Conservation (phyloP, 2,329 filamentous ascomycete species). For the Ophiocordyceps camponoti-saundersi region DNA sequence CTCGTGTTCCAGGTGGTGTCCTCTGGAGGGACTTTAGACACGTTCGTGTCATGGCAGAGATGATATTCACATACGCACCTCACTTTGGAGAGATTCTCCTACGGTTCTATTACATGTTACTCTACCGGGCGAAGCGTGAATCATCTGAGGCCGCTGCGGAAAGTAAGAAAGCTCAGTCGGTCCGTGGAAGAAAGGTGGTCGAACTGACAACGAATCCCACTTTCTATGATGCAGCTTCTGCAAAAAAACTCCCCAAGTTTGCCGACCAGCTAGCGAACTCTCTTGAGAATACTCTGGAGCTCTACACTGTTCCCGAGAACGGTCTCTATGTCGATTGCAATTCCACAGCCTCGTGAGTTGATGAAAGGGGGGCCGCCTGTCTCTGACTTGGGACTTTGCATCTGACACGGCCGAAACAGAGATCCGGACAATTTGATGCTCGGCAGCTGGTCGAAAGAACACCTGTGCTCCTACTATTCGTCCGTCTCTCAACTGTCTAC, state of each 20-base stretch:
- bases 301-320: neutral
- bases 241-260: neutral
- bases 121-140: neutral
- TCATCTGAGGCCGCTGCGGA: neutral
- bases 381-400: no score
- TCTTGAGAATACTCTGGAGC: neutral
- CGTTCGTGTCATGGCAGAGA: neutral
- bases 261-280: neutral
- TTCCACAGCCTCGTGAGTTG: neutral
- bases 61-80: neutral
- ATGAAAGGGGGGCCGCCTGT: no score
- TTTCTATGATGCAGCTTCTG: no score
- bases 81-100: neutral
- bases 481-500: neutral
- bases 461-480: neutral
- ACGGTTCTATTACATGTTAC: neutral
- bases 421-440: neutral
- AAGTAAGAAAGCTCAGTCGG: no score
- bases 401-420: neutral
- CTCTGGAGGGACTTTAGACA: neutral
- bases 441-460: neutral
- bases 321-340: neutral
- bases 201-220: no score
- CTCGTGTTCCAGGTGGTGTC: neutral
- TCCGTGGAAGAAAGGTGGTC: no score